Evolutionary conservation across 805 yeast genomes (phyloP), one percentile per base, ranked within the genome.

Genomic region (Metschnikowia hibisci): DNA sequence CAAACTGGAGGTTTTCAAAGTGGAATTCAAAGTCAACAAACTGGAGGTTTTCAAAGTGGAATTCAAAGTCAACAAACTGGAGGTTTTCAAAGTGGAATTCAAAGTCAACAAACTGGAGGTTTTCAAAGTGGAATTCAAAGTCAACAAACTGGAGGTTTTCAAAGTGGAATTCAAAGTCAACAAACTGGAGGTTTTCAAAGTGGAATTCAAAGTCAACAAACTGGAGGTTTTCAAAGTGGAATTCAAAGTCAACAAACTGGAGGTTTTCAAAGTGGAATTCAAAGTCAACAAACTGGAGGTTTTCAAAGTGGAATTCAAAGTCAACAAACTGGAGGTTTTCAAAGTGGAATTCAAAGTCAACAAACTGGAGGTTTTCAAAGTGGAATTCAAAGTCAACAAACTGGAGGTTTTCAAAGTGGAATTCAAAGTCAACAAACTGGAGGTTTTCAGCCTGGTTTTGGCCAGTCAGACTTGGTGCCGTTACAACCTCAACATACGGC

Each of bases 401-500:
- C 25, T 25, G 36, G 36, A 16, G 34, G 27, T 10, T 32, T 32
- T 7, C 37, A n/a, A n/a, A 34, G 12, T 37, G 33, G 28, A 11
- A 32, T 32, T 12, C 39, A 25, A 23, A 39, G 52, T n/a, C 79
- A 73, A 50, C 57, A 69, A 43, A 71, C 78, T 6, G 78, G 79
- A 2, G 73, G 22, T 4, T 20, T 20, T 8, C 23, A 20, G 23
- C 23, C 23, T 20, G 23, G 23, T 20, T 20, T 20, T 20, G 23
- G 23, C 23, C 23, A 20, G 7, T 20, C 23, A 6, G 23, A 20
- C 16, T 60, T 68, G 55, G 53, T 66, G 55, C 68, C 78, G 11
- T 67, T 80, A 41, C 81, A 74, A 48, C 78, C 85, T 12, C 91
- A 84, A 59, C 78, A 77, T 48, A 84, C 93, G 3, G 87, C 90